These are phyloP conservation scores for Eucommia ulmoides DNA, from an alignment of 257 asterid genomes.

Conservation along the genomic window DNA sequence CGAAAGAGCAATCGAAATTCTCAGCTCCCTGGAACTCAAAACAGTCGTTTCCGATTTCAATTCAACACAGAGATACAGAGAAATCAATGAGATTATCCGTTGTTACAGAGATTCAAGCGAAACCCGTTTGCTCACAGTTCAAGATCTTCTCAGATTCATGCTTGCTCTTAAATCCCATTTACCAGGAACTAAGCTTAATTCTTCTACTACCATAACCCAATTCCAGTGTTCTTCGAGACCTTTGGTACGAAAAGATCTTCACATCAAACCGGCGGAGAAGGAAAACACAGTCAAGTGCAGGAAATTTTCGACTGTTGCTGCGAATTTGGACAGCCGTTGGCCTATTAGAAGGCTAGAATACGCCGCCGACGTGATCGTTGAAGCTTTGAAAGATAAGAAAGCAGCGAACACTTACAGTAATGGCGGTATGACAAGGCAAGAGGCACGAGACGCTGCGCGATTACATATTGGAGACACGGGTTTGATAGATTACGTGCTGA, in stretches of 20 bases:
- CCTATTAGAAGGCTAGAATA: constrained; percentile 69
- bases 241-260: constrained; percentile 17
- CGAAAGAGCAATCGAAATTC: constrained; percentile 42
- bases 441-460: constrained; percentile 93
- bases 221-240: constrained; percentile 15
- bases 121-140: constrained; percentile 33
- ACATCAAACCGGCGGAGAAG: constrained; percentile 19
- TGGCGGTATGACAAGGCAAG: constrained; percentile 82
- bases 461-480: constrained; percentile 88
- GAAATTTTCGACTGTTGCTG: constrained; percentile 57
- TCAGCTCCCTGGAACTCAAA: constrained; percentile 63
- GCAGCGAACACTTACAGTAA: constrained; percentile 15
- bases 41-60: constrained; percentile 32
- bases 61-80: constrained; percentile 18
- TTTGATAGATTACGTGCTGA: constrained; percentile 72
- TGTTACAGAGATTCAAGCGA: constrained; percentile 51
- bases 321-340: constrained; percentile 81
- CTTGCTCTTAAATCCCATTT: constrained; percentile 35
- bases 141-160: constrained; percentile 67
- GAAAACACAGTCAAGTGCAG: constrained; percentile 35
- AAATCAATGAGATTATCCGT: constrained; percentile 33
- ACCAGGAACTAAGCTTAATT: constrained; percentile 9
- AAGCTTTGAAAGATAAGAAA: constrained; percentile 59
- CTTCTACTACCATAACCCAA: neutral
- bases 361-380: constrained; percentile 75